phyloP scores from a whole-genome alignment of 73 alveolate genomes.

The Paramecium biaurelia region DNA sequence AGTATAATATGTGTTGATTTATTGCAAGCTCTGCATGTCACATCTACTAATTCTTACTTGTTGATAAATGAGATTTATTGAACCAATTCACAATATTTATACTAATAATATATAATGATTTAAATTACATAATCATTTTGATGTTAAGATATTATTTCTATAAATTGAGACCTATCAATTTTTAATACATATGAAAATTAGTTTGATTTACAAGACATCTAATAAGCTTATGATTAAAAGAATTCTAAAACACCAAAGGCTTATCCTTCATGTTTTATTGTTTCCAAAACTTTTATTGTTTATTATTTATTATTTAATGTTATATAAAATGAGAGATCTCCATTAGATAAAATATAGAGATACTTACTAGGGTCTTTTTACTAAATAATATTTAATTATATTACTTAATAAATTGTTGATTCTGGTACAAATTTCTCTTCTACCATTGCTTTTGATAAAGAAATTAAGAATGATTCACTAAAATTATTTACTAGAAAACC shows the following conservation, averaged over 20 bases:
- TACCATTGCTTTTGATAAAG: constrained; percentile 8
- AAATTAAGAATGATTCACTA: neutral
- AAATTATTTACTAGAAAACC: neutral
- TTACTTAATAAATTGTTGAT: neutral
- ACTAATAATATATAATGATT: neutral
- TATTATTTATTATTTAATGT: neutral
- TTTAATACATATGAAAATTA: constrained; percentile 18
- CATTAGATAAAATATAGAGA: neutral
- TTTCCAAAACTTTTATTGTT: neutral
- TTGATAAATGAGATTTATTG: neutral
- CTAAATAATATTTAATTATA: neutral
- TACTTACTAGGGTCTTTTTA: neutral
- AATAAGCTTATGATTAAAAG: neutral
- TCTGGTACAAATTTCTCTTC: constrained; percentile 32
- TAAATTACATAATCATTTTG: neutral
- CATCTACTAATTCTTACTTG: neutral
- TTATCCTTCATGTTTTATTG: neutral
- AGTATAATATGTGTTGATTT: neutral
- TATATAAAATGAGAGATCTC: neutral
- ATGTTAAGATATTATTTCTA: neutral
- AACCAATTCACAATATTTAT: neutral
- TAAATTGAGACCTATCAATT: neutral
- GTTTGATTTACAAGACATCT: neutral
- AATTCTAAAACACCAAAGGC: constrained; percentile 20
- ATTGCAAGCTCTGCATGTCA: constrained; percentile 8